A percentile compares a stretch with the other conserved stretches of the same genome.
Evolutionary conservation across 2,329 filamentous ascomycete species (phyloP).

Genomic region (Fusarium fracticaudum): DNA sequence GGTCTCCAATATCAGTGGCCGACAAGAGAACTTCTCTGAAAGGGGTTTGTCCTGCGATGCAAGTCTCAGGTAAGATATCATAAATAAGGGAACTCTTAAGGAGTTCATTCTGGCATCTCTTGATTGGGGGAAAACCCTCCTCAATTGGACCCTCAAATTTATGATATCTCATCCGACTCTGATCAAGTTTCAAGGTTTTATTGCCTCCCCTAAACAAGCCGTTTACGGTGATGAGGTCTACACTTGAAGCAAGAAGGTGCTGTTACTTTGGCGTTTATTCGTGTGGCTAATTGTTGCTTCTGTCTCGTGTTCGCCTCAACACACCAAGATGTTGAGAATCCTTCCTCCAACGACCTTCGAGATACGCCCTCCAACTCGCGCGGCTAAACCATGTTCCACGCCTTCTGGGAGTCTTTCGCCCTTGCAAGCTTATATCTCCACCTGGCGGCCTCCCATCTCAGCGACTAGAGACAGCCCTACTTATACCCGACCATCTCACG

Average conservation of each 20-base stretch:
- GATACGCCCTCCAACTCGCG: conserved; percentile 5
- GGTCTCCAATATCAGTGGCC: conserved; percentile 9
- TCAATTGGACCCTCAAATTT: too few relatives aligned
- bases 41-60: not conserved
- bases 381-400: conserved; percentile 9
- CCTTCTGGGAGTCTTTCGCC: not conserved
- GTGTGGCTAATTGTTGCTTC: conserved; percentile 8
- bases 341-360: not conserved
- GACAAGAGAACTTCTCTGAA: not conserved
- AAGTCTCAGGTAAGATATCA: not conserved
- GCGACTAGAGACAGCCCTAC: conserved; percentile 4
- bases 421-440: conserved; percentile 13
- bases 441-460: conserved; percentile 25
- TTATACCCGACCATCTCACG: conserved; percentile 17
- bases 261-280: not conserved
- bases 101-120: not conserved
- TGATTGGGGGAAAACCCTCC: too few relatives aligned
- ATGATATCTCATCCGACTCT: not conserved
- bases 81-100: not conserved
- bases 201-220: not conserved
- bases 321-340: not conserved
- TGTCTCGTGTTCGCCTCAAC: not conserved
- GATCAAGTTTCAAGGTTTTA: not conserved
- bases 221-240: not conserved
- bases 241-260: not conserved